A percentile compares a stretch with the other conserved stretches of the same genome.
These are phyloP conservation scores for Daucus carota DNA, from an alignment of 129 eudicot species.

Conservation along the genomic window DNA sequence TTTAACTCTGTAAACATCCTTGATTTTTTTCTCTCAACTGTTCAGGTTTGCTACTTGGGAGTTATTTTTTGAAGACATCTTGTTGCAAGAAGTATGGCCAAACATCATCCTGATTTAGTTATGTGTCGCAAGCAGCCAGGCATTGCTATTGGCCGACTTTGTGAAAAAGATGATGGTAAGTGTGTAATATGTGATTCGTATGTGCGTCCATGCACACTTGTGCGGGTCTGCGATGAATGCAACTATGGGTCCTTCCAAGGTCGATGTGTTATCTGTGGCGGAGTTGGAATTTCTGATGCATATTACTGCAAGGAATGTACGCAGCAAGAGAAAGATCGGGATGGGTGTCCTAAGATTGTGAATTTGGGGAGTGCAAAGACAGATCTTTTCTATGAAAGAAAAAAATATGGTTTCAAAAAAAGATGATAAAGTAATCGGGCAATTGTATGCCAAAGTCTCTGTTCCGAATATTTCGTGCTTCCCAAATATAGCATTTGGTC, in stretches of 20 bases:
- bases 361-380: constrained; percentile 81
- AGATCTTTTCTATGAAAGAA: constrained; percentile 58
- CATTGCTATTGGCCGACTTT: constrained; percentile 69
- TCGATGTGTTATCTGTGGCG: constrained; percentile 78
- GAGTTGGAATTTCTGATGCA: constrained; percentile 85
- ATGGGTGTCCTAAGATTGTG: constrained; percentile 79
- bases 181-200: constrained; percentile 74
- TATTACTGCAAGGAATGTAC: constrained; percentile 81
- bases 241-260: constrained; percentile 82
- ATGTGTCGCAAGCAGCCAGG: constrained; percentile 88
- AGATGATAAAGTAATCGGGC: constrained; percentile 25
- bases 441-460: background rate
- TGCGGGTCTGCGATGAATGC: constrained; percentile 78
- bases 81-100: constrained; percentile 43
- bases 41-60: constrained; percentile 16
- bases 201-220: constrained; percentile 84
- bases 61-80: background rate
- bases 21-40: background rate
- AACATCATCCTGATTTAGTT: constrained; percentile 83
- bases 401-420: constrained; percentile 73
- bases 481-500: no score
- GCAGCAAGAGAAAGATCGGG: constrained; percentile 73
- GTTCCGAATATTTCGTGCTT: no score
- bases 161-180: constrained; percentile 77
- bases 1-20: background rate